These are phyloP conservation scores for Heterobasidion annosum DNA, from an alignment of 1,284 basidiomycete genomes.

Conservation along the genomic window DNA sequence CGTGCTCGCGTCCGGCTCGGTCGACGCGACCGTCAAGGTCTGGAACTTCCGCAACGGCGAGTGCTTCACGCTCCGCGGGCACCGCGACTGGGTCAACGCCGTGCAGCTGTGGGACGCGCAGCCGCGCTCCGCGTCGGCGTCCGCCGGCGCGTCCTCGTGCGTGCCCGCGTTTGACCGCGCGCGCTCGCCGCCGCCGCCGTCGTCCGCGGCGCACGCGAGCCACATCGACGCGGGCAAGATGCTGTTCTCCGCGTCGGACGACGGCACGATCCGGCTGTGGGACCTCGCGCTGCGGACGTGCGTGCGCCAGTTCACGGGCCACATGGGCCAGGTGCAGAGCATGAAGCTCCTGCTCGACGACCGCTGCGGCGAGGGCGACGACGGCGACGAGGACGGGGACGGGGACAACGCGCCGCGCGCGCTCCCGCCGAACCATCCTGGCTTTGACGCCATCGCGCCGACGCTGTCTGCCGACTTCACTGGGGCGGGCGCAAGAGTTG, in stretches of 20 bases:
- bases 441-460: slow-evolving; percentile 10
- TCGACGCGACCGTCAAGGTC: slow-evolving; percentile 84
- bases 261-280: slow-evolving; percentile 92
- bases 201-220: slow-evolving; percentile 1
- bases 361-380: slow-evolving; percentile 25
- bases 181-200: neutral
- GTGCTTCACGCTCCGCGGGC: slow-evolving; percentile 89
- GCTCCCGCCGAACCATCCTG: slow-evolving; percentile 11
- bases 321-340: slow-evolving; percentile 93
- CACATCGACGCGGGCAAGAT: slow-evolving; percentile 78
- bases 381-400: too few relatives aligned
- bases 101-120: slow-evolving; percentile 88
- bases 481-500: slow-evolving; percentile 1
- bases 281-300: slow-evolving; percentile 80
- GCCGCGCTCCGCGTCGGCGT: slow-evolving; percentile 24
- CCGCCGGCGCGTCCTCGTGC: slow-evolving; percentile 3
- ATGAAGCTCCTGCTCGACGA: slow-evolving; percentile 62
- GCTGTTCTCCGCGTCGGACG: slow-evolving; percentile 96
- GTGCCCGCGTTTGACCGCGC: slow-evolving; percentile 2
- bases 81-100: slow-evolving; percentile 95
- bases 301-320: slow-evolving; percentile 80
- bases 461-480: too few relatives aligned
- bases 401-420: neutral
- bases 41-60: slow-evolving; percentile 95
- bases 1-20: slow-evolving; percentile 86